Evolutionary conservation across 176 grass and related monocot species (phyloP), one percentile per base, ranked within the genome.

Genomic region (Zizania latifolia): DNA sequence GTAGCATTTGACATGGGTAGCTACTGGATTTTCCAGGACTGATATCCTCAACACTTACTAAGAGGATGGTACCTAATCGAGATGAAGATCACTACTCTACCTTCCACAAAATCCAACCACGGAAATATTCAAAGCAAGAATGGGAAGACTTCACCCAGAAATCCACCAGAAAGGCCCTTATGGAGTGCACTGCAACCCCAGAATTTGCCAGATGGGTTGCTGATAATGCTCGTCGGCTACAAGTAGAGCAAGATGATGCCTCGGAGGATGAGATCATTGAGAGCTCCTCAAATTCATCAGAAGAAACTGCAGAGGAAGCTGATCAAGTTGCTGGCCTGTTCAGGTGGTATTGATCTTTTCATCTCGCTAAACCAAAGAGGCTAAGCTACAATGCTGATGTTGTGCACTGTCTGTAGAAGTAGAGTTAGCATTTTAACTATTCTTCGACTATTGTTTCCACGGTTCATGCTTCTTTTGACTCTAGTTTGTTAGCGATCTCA

Each of bases 81-180:
- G 82, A 94, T 2, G 65, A 89, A 77, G 86, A 91, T 29, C 69
- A 94, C 76, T 98, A 92, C 28, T 98, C 94, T 5, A 94, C 86
- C 35, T 94, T 85, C 78, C 94, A 98, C 51, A 86, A 88, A 29
- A 81, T 90, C 56, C 75, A 83, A 43, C 80, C 65, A n/a, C 66
- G 81, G 5, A 92, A 92, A 69, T 94, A 89, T 50, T 87, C 94
- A 0, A 84, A 92, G 75, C 33, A 88, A 76, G 91, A 98, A 75
- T 98, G 94, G 94, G 68, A 87, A 13, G 79, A 93, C 6, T 94
- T 98, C 68, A 92, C 94, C 33, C 68, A 64, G 37, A 86, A 98
- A 45, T 84, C 85, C 0, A 98, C 94, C 8, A 92, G 68, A 37
- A 76, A 67, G 16, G 94, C 89, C 0, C 62, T 98, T 55, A 64